Conservation (phyloP, 495 filamentous ascomycete species). For the Hyaloscypha finlandica region DNA sequence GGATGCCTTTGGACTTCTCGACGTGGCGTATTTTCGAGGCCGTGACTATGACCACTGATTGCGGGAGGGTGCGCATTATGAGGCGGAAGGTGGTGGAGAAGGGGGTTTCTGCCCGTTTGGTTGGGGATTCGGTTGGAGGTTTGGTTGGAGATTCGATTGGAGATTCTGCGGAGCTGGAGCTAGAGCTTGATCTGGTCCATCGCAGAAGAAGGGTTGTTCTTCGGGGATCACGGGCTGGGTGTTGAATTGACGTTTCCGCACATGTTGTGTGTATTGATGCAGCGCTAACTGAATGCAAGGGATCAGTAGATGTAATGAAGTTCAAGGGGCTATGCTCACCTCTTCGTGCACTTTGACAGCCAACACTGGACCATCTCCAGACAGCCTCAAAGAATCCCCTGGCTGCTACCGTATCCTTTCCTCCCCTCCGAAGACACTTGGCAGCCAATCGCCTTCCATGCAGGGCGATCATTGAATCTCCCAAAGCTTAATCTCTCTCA, state of each 20-base stretch:
- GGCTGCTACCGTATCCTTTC: neutral
- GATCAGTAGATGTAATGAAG: neutral
- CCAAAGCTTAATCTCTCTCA: neutral
- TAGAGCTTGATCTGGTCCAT: no score
- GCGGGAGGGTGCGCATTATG: constrained; percentile 69
- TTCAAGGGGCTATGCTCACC: neutral
- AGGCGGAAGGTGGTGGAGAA: constrained; percentile 48
- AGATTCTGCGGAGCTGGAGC: neutral
- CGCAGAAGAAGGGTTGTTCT: no score
- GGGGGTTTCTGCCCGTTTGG: neutral
- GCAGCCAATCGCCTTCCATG: constrained; percentile 9
- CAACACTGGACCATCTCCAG: constrained; percentile 2
- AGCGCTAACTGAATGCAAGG: neutral
- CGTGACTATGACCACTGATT: constrained; percentile 76
- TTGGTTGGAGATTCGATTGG: neutral
- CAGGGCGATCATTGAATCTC: constrained; percentile 7
- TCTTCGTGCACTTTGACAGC: constrained; percentile 1
- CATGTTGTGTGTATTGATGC: neutral
- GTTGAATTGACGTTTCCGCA: no score
- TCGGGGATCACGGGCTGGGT: no score
- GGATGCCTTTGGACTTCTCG: no score
- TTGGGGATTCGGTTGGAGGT: neutral
- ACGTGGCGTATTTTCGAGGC: constrained; percentile 25
- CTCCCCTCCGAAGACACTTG: neutral
- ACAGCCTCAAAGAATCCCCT: constrained; percentile 14